Base-by-base conservation (phyloP, 2,329 filamentous ascomycete species). In the Chaetomium sp. region DNA sequence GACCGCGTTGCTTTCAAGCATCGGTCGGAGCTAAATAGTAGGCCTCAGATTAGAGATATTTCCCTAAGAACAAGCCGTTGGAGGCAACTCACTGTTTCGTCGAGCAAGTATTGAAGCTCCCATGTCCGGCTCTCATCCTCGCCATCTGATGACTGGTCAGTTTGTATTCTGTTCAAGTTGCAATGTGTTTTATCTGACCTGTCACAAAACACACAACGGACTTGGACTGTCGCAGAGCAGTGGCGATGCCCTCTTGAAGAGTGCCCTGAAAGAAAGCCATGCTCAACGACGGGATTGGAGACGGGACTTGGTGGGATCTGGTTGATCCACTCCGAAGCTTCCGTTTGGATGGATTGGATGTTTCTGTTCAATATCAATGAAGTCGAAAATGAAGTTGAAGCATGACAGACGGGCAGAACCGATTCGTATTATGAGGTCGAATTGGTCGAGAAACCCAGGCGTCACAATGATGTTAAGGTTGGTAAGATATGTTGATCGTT, bases 181-280 rank as follows among this genome's bases (percentile, higher is more conserved):
- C n/a, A 2, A 13, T 21, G 21, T 13, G 19, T 25, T 70, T 80
- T 69, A 76, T 70, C 81, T 69, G 76, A 92, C 91, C 89, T 73
- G 87, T 86, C 35, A 97, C 89, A 76, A 97, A 96, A 78, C 92
- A 96, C 33, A 91, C 85, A 0, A 97, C 90, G 21, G 90, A 83
- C 77, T 94, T 96, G 65, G 86, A 81, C 75, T 93, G 82, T 66
- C 86, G 84, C 7, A 97, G 83, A 13, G 93, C 92, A 23, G 85
- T 81, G 35, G 85, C 83, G 71, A 97, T 96, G 65, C 92, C 93
- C 72, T 90, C 89, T 72, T 96, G 90, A 23, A 97, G 78, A 66
- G 87, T 87, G 21, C 93, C 93, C 66, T 88, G 74, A 75, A 93
- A 93, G 78, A 97, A 97, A 60, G 57, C 55, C 89, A 96, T 93